Evolutionary conservation across 768 basidiomycete species (phyloP), one percentile per base, ranked within the genome.

Genomic region (Naganishia antarctica): DNA sequence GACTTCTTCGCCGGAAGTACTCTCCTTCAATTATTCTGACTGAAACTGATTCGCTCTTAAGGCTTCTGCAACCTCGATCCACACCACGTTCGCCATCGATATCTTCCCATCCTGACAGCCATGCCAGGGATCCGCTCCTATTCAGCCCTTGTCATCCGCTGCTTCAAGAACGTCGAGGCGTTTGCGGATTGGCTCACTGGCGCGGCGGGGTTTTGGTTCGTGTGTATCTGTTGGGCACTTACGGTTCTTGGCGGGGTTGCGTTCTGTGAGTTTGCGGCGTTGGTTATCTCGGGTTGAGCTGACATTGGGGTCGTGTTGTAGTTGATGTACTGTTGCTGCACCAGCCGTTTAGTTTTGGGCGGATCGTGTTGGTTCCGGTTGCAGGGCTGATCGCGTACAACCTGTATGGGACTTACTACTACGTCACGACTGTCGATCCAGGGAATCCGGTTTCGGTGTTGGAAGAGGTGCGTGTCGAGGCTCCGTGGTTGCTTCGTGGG

Each of bases 161-260:
- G 86, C 72, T 87, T 85, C 79, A 84, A 80, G 73, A 77, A 75
- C 15, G 74, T 93, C 13, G 92, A 97, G 79, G 79, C 84, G 60
- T 77, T 80, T 51, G 93, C 84, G 5, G 90, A 96, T 76, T 80
- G 82, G 69, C 70, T 94, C 41, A 96, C 91, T 0, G 91, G 92
- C 60, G 87, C 89, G 59, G 92, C 90, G 31, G 94, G 94, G 0
- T 94, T 92, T 0, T 84, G 87, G 71, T 98, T 98, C 74, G 84
- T 98, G 41, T 82, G 79, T 0, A 80, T 94, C n/a, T 93, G 91
- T 4, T 80, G 87, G 61, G 71, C 85, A 7, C 81, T 98, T 28
- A 85, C 92, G 16, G 78, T 81, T 12, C 70, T 81, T 0, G 92
- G 91, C 47, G 80, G 84, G 0, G 66, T 90, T 51, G 86, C 84